Percentiles rank a stretch among this genome's conserved stretches.
These are phyloP conservation scores for Colletotrichum euphorbiae DNA, from an alignment of 2,329 filamentous ascomycete genomes.

Conservation along the genomic window DNA sequence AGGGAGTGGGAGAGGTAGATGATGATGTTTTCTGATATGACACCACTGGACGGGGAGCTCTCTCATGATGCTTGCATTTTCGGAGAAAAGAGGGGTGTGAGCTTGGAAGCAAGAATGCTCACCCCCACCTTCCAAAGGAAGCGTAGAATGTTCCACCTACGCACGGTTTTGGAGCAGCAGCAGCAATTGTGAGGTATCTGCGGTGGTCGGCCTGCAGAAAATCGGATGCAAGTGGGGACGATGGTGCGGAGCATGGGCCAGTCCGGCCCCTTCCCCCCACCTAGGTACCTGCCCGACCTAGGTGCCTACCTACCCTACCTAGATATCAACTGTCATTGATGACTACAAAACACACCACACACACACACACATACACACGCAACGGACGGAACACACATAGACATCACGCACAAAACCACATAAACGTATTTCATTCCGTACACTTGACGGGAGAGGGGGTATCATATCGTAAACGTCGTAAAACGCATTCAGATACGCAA, in stretches of 20 bases:
- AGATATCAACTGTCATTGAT: background rate
- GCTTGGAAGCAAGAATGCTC: background rate
- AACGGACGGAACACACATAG: conserved; percentile 12
- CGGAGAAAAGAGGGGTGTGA: conserved; percentile 26
- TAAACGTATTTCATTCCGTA: conserved; percentile 38
- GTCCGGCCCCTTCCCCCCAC: background rate
- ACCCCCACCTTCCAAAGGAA: conserved; percentile 32
- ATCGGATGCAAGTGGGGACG: background rate
- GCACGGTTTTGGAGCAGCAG: background rate
- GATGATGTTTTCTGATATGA: conserved; percentile 28
- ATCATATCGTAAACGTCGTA: conserved; percentile 37
- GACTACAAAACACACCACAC: conserved; percentile 26
- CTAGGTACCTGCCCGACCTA: background rate
- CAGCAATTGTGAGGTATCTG: background rate
- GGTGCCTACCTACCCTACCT: background rate
- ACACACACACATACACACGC: conserved; percentile 39
- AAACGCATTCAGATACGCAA: conserved; percentile 30
- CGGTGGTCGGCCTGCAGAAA: conserved; percentile 13
- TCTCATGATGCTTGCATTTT: conserved; percentile 35
- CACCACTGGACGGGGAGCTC: background rate
- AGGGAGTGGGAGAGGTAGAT: no score
- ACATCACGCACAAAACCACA: conserved; percentile 43
- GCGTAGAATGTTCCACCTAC: conserved; percentile 33
- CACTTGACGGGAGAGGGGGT: conserved; percentile 29
- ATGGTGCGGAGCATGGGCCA: conserved; percentile 23